Conservation (phyloP, 2,329 filamentous ascomycete species). For the Davidsoniella neocaledoniae region DNA sequence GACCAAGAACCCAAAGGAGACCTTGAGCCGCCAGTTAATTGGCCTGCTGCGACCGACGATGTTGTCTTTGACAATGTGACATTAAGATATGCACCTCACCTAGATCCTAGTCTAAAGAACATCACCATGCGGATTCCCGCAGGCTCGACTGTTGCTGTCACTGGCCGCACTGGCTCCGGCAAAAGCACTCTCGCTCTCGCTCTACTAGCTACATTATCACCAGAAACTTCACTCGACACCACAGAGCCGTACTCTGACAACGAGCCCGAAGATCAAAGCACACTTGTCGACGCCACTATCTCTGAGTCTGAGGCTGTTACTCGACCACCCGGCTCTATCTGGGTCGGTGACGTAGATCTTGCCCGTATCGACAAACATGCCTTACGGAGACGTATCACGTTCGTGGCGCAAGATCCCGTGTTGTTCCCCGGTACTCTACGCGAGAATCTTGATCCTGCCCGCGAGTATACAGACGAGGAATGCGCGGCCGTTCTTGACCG, state of each 20-base stretch:
- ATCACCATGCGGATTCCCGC: conserved; percentile 58
- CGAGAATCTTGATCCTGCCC: conserved; percentile 53
- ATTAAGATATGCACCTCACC: conserved; percentile 60
- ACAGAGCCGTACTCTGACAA: conserved; percentile 1
- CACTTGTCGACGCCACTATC: background rate
- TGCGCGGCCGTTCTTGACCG: conserved; percentile 37
- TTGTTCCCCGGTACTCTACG: conserved; percentile 41
- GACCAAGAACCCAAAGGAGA: conserved; percentile 57
- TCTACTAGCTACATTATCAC: conserved; percentile 38
- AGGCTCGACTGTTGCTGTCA: conserved; percentile 45
- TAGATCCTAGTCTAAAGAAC: conserved; percentile 54
- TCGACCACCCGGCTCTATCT: conserved; percentile 28
- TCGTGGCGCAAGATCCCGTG: conserved; percentile 47
- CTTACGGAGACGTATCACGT: conserved; percentile 40
- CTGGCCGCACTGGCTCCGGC: conserved; percentile 71
- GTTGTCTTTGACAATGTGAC: conserved; percentile 64
- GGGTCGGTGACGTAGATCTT: conserved; percentile 37
- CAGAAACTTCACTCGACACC: conserved; percentile 16
- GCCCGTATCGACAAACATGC: conserved; percentile 34
- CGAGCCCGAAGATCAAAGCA: background rate
- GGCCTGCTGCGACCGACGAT: conserved; percentile 56
- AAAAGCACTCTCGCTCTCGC: conserved; percentile 61
- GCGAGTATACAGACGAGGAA: conserved; percentile 35
- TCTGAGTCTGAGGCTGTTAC: background rate
- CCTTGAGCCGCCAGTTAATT: conserved; percentile 53